Base-by-base conservation (phyloP, 2,329 filamentous ascomycete species). In the Venturia effusa region DNA sequence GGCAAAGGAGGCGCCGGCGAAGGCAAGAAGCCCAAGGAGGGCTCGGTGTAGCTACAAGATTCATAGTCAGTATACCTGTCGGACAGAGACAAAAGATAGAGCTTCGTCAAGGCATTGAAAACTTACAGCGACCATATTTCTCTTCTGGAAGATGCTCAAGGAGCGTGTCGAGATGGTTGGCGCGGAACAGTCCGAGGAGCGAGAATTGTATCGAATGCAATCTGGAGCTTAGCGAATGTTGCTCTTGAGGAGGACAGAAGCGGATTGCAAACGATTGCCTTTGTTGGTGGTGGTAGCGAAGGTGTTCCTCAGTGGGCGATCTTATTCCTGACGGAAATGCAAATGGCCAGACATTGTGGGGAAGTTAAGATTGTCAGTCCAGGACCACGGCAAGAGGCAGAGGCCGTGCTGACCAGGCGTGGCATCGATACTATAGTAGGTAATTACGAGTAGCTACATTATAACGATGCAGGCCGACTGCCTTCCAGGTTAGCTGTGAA, bases 1-100 rank as follows among this genome's bases (percentile, higher is more conserved):
- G 34, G 83, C 83, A 24, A 75, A 70, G 45, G 77, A 79, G 68
- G 80, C 73, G 68, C 77, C 73, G 64, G 79, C 72, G 63, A 75
- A 71, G 37, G 76, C 74, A 66, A 75, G 71, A 64, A 79, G 68
- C 57, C 74, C 66, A 68, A 43, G 40, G 54, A 65, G 54, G 24
- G 61, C 30, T 30, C 30, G 34, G 27, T 37, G 24, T n/a, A 64
- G 27, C 62, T 65, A 39, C 1, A 24, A 34, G 51, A 19, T n/a
- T 19, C 15, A 19, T 34, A 34, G 27, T 57, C 30, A 57, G 27
- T 34, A 1, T 32, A 19, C 4, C 22, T 57, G 10, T 13, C 17
- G 51, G 6, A 30, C 15, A 15, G n/a, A n/a, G 7, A 5, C 15
- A 22, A 48, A 10, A 15, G 37, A 11, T 39, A n/a, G 43, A 24